Percentiles rank a stretch among this genome's conserved stretches.
phyloP scores from a whole-genome alignment of 768 basidiomycete species.

The Phanerochaete sordida region DNA sequence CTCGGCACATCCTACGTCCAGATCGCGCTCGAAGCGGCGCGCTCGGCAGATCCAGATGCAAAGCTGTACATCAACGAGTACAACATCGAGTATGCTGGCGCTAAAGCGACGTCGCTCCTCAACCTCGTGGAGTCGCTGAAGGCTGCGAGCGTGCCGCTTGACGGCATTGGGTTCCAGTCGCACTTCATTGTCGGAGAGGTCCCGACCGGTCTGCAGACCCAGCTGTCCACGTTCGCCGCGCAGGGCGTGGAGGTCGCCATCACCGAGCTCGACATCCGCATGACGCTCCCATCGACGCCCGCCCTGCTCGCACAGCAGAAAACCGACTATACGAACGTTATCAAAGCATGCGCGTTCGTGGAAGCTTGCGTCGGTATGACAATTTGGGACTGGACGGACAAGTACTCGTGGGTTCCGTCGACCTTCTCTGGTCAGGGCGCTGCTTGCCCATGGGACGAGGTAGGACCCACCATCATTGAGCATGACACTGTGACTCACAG shows the following conservation, averaged over 20 bases:
- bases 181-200: slow-evolving; percentile 60
- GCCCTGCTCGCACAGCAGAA: slow-evolving; percentile 53
- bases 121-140: slow-evolving; percentile 48
- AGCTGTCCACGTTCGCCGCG: slow-evolving; percentile 47
- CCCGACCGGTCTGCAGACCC: slow-evolving; percentile 39
- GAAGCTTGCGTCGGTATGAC: slow-evolving; percentile 34
- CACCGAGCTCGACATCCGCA: slow-evolving; percentile 65
- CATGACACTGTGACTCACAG: no score
- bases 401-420: slow-evolving; percentile 33
- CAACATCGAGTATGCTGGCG: slow-evolving; percentile 36
- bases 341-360: slow-evolving; percentile 45
- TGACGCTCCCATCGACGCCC: slow-evolving; percentile 51
- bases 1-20: slow-evolving; percentile 45
- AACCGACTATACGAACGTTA: slow-evolving; percentile 51
- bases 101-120: slow-evolving; percentile 54
- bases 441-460: slow-evolving; percentile 27
- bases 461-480: slow-evolving; percentile 11
- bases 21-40: slow-evolving; percentile 50
- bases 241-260: slow-evolving; percentile 66
- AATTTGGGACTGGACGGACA: slow-evolving; percentile 40
- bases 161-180: slow-evolving; percentile 58
- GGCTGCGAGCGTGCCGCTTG: slow-evolving; percentile 47
- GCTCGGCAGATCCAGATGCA: slow-evolving; percentile 48
- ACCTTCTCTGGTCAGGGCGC: slow-evolving; percentile 32
- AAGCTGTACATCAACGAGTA: slow-evolving; percentile 52